Evolutionary conservation across 192 early-diverging fungal genomes (phyloP).

Genomic region (Coemansia asiatica): DNA sequence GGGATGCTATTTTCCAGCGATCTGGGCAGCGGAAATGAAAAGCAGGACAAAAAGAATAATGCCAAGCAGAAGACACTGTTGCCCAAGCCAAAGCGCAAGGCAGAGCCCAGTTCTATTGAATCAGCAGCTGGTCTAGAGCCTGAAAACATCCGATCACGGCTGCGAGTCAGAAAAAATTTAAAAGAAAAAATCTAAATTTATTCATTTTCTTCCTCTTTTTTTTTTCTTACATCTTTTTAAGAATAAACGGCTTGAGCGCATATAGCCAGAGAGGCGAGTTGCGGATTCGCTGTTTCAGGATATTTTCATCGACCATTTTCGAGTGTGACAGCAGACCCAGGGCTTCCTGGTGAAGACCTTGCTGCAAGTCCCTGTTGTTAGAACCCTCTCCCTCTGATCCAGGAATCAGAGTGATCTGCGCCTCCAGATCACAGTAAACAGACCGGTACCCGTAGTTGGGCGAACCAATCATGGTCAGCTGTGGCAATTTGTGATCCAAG

Average conservation of each 20-base stretch:
- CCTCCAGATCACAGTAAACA: slow-evolving; percentile 87
- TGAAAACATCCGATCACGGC: neutral
- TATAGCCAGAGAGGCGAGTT: slow-evolving; percentile 46
- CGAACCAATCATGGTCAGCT: slow-evolving; percentile 85
- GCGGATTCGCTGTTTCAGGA: slow-evolving; percentile 26
- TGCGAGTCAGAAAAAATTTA: neutral
- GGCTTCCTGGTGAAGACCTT: slow-evolving; percentile 56
- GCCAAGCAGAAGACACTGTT: slow-evolving; percentile 6
- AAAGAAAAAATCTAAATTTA: too few relatives aligned
- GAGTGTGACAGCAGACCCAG: slow-evolving; percentile 32
- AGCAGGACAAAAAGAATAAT: slow-evolving; percentile 1
- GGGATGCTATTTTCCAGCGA: slow-evolving; percentile 60
- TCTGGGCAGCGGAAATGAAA: slow-evolving; percentile 14
- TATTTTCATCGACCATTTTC: slow-evolving; percentile 27
- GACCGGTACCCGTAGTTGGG: slow-evolving; percentile 93
- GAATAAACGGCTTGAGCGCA: slow-evolving; percentile 44
- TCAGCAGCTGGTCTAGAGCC: neutral
- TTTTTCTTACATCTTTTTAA: slow-evolving; percentile 37
- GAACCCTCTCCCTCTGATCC: slow-evolving; percentile 55
- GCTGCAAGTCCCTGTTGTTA: slow-evolving; percentile 54
- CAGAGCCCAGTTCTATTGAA: neutral
- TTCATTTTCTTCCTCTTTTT: neutral
- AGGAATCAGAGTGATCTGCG: slow-evolving; percentile 78
- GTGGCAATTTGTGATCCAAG: slow-evolving; percentile 59
- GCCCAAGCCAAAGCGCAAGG: slow-evolving; percentile 26